A percentile compares a stretch with the other conserved stretches of the same genome.
Conservation (phyloP, 73 alveolate genomes). For the Tetrahymena borealis region DNA sequence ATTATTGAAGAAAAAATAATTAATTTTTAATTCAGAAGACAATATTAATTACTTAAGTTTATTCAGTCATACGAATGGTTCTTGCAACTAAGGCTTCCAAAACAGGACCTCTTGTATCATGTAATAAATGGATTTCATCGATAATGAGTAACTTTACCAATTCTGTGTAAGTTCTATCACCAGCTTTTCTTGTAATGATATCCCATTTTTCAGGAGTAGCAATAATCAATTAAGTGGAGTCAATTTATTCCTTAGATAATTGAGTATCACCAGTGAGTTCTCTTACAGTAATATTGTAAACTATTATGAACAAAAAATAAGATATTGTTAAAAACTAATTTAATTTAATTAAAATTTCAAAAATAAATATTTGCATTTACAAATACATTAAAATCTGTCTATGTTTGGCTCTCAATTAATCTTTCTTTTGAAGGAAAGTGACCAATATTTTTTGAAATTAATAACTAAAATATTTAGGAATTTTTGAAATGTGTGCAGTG, state of each 20-base stretch:
- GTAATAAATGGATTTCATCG: conserved; percentile 99
- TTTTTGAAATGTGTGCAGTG: no score
- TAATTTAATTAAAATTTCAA: no score
- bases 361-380: no score
- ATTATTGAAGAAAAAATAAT: not conserved
- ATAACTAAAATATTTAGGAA: no score
- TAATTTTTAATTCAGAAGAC: not conserved
- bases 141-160: conserved; percentile 92
- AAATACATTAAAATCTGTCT: no score
- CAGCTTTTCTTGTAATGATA: conserved; percentile 96
- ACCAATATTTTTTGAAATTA: no score
- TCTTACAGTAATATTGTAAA: conserved; percentile 78
- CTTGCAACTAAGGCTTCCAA: conserved; percentile 99
- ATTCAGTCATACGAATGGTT: conserved; percentile 89
- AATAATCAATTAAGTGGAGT: conserved; percentile 93
- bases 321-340: not conserved
- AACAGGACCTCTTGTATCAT: conserved; percentile 99
- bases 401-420: no score
- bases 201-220: conserved; percentile 99
- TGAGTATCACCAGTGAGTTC: conserved; percentile 99
- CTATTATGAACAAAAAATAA: not conserved
- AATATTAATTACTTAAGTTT: conserved; percentile 6
- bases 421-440: no score
- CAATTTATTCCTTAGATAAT: conserved; percentile 88
- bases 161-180: conserved; percentile 90